These are phyloP conservation scores for Pseudopithomyces maydicus DNA, from an alignment of 2,329 filamentous ascomycete genomes.

Conservation along the genomic window DNA sequence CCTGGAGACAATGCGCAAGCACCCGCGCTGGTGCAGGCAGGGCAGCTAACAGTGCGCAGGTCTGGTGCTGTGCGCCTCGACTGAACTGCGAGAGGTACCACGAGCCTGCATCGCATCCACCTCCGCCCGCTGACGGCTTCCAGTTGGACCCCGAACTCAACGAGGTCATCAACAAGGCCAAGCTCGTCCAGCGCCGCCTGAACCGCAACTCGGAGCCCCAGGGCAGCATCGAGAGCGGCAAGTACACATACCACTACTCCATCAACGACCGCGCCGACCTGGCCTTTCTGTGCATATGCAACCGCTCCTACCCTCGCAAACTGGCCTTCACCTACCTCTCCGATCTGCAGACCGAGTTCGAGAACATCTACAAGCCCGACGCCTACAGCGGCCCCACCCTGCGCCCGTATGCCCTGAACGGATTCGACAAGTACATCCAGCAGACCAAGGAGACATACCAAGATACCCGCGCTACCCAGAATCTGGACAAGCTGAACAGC, in stretches of 20 bases:
- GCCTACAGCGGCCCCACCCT: slow-evolving; percentile 77
- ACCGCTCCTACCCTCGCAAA: slow-evolving; percentile 93
- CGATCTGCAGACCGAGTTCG: slow-evolving; percentile 90
- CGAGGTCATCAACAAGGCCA: slow-evolving; percentile 89
- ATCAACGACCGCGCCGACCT: slow-evolving; percentile 72
- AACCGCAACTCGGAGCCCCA: slow-evolving; percentile 88
- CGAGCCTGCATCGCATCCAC: slow-evolving; percentile 3
- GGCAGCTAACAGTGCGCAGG: slow-evolving; percentile 58
- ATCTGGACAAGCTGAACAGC: slow-evolving; percentile 93
- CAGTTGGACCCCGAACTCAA: slow-evolving; percentile 74
- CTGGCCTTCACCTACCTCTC: slow-evolving; percentile 97
- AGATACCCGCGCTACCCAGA: slow-evolving; percentile 86
- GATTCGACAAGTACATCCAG: slow-evolving; percentile 96
- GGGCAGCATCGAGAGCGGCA: slow-evolving; percentile 86
- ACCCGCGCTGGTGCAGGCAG: no score
- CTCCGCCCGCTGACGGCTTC: slow-evolving; percentile 14
- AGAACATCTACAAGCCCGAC: slow-evolving; percentile 74
- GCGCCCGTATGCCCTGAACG: slow-evolving; percentile 94
- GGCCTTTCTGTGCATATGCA: slow-evolving; percentile 92
- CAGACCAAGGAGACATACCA: slow-evolving; percentile 93
- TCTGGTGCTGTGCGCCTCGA: slow-evolving; percentile 91
- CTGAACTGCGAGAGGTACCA: slow-evolving; percentile 81
- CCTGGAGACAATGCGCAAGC: slow-evolving; percentile 3
- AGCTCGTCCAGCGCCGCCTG: slow-evolving; percentile 86
- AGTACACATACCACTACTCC: slow-evolving; percentile 87